Conservation (phyloP, 257 asterid genomes). For the Fraxinus cuspidata region DNA sequence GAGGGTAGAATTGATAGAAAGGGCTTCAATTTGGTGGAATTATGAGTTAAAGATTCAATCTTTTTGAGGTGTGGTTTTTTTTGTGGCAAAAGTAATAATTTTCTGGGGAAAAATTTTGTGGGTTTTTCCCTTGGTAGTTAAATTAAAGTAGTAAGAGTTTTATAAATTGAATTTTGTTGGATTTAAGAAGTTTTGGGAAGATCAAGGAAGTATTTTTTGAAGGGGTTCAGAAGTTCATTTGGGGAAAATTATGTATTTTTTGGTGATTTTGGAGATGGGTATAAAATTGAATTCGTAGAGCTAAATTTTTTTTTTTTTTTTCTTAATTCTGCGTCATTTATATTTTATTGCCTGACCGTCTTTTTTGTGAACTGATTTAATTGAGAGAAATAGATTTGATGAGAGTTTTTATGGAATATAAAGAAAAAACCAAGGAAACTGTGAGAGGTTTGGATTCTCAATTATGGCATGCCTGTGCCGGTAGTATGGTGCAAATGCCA, state of each 20-base stretch:
- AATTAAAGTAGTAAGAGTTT: slow-evolving; percentile 20
- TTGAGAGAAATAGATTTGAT: slow-evolving; percentile 27
- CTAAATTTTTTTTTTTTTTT: slow-evolving; percentile 15
- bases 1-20: slow-evolving; percentile 23
- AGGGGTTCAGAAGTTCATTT: slow-evolving; percentile 6
- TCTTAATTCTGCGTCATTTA: slow-evolving; percentile 2
- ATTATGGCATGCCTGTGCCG: slow-evolving; percentile 99
- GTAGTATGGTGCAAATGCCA: slow-evolving; percentile 92
- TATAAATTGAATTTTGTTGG: slow-evolving; percentile 8
- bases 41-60: slow-evolving; percentile 24
- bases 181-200: slow-evolving; percentile 12
- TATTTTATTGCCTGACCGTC: slow-evolving; percentile 36
- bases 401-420: slow-evolving; percentile 70
- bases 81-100: slow-evolving; percentile 18
- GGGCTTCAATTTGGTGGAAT: slow-evolving; percentile 30
- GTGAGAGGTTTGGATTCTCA: slow-evolving; percentile 80
- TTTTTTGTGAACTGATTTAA: background rate
- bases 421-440: slow-evolving; percentile 51
- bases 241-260: background rate
- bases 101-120: slow-evolving; percentile 24
- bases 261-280: slow-evolving; percentile 45
- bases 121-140: slow-evolving; percentile 34
- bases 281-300: slow-evolving; percentile 19
- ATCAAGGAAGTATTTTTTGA: slow-evolving; percentile 17
- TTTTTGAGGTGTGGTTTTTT: slow-evolving; percentile 8